These are phyloP conservation scores for Pelargonium nanum DNA, from an alignment of 345 rosid genomes.

Conservation along the genomic window DNA sequence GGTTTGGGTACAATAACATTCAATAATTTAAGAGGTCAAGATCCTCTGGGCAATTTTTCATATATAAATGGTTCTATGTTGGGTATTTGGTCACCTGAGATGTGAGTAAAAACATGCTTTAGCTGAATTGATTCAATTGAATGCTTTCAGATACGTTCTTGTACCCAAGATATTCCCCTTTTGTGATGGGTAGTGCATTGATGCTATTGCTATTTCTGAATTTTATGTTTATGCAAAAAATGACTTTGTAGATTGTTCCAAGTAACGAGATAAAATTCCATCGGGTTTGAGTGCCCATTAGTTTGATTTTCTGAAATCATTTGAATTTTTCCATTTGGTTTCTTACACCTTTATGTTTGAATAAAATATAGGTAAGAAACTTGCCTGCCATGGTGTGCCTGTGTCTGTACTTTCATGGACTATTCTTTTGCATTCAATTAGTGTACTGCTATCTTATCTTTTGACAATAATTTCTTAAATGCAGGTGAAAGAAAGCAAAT, in stretches of 20 bases:
- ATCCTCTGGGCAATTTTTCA: not conserved
- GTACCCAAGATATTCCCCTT: too few species aligned
- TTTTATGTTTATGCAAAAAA: too few species aligned
- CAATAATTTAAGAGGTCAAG: too few species aligned
- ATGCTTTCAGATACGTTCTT: too few species aligned
- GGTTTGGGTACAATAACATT: not conserved
- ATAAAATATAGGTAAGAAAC: too few species aligned
- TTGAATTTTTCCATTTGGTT: not conserved
- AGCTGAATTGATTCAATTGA: too few species aligned
- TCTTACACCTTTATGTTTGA: not conserved
- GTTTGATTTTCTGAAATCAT: not conserved
- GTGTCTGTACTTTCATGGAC: not conserved
- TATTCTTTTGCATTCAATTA: not conserved
- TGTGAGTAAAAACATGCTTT: not conserved
- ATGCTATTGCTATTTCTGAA: too few species aligned
- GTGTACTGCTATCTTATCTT: not conserved
- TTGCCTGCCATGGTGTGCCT: not conserved
- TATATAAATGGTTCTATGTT: not conserved
- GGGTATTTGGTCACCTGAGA: not conserved
- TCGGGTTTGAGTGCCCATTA: not conserved
- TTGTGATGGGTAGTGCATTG: too few species aligned
- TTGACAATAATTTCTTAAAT: not conserved
- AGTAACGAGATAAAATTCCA: too few species aligned
- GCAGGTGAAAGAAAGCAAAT: slow-evolving; percentile 99
- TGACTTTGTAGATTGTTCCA: too few species aligned